Base-by-base conservation (phyloP, 176 grass and related monocot genomes). In the Thinopyrum elongatum region DNA sequence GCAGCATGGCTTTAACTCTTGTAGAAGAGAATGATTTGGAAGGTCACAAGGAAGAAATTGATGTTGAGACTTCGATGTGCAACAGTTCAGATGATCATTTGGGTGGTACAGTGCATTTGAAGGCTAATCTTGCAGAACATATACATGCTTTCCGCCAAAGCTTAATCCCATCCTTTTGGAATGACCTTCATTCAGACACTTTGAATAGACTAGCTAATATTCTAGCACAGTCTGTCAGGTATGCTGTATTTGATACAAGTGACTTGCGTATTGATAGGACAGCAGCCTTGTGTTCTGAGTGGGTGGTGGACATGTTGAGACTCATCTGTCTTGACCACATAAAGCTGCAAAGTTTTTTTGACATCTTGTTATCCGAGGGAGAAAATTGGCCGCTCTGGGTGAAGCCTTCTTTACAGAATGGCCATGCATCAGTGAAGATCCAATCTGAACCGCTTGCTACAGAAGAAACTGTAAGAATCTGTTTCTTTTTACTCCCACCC, bases 351-450 rank as follows among this genome's bases (percentile, higher is more conserved):
- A 75, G 17, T 9, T 89, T 95, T 60, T 90, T 88, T 69, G 88
- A 94, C 73, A 86, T 86, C n/a, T 79, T 98, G 68, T 80, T 98
- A 72, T 87, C 83, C 34, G 93, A 95, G 87, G 82, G 92, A 49
- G 86, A 95, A 74, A 73, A 83, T 81, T 98, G 96, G 96, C 93
- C 96, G 0, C 84, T 94, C 64, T 98, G 96, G 96, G 82, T 94
- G 59, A 90, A 65, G 62, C 91, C 87, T 78, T 69, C 73, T 88
- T 58, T 84, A 28, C 80, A 82, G 28, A 70, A 87, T 86, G 86
- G 61, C n/a, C 85, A 75, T 68, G 26, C 42, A 51, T 30, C 72
- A 51, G 72, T 51, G 72, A 75, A 75, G 72, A 51, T 75, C 41
- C 72, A 75, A 30, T 17, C 0, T 51, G 72, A 75, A 17, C 72